Percentiles rank a stretch among this genome's conserved stretches.
These are phyloP conservation scores for Pseudoneurospora amorphoporcata DNA, from an alignment of 495 filamentous ascomycete genomes.

Conservation along the genomic window DNA sequence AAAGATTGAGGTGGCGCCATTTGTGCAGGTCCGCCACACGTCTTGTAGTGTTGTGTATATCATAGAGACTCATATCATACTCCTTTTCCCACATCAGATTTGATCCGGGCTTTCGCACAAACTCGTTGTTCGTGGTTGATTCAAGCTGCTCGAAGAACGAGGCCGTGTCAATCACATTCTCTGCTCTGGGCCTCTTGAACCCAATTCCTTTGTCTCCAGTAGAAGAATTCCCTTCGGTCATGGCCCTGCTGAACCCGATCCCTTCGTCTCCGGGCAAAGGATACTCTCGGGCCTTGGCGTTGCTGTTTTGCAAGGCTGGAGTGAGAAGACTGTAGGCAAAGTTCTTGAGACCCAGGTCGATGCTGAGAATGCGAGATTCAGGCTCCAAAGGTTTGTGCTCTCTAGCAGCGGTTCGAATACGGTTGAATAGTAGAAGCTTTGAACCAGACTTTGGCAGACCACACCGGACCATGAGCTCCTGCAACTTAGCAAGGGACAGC, in stretches of 20 bases:
- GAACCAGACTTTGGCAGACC: conserved; percentile 14
- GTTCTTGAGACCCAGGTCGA: conserved; percentile 83
- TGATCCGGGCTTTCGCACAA: not conserved
- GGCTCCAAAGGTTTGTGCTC: conserved; percentile 7
- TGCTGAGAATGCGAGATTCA: conserved; percentile 49
- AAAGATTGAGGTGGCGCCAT: conserved; percentile 24
- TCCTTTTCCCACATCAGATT: not conserved
- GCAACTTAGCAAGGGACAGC: not conserved
- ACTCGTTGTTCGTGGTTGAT: not conserved
- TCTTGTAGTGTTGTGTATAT: not conserved
- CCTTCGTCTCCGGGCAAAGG: not conserved
- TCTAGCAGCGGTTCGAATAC: conserved; percentile 13
- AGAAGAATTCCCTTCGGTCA: not conserved
- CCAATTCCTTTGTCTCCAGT: not conserved
- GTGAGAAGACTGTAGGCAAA: conserved; percentile 62
- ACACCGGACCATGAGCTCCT: conserved; percentile 4
- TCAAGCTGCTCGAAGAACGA: not conserved
- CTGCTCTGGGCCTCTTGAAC: not conserved
- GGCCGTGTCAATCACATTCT: not conserved
- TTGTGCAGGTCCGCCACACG: conserved; percentile 14
- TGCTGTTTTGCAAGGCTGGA: conserved; percentile 7
- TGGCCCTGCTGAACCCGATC: not conserved
- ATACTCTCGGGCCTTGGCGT: not conserved
- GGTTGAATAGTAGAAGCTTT: conserved; percentile 6
- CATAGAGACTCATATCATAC: not conserved